Percentiles rank a stretch among this genome's conserved stretches.
These are phyloP conservation scores for Flaveria robusta DNA, from an alignment of 129 eudicot species.

Conservation along the genomic window DNA sequence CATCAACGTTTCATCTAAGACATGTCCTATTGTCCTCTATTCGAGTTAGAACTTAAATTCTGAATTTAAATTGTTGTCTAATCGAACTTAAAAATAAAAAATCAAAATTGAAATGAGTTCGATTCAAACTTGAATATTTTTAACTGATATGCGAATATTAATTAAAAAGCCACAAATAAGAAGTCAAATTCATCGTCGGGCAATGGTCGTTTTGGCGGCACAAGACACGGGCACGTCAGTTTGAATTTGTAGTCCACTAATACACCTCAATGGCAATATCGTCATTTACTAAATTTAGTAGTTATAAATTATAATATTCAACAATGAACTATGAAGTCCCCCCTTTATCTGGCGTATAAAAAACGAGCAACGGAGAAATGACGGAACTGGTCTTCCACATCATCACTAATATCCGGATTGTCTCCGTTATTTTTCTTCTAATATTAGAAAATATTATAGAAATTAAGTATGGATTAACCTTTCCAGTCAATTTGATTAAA, in stretches of 20 bases:
- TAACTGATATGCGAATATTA: background rate
- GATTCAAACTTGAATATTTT: too few species aligned
- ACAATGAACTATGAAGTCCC: background rate
- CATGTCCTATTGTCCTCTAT: too few species aligned
- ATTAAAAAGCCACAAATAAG: background rate
- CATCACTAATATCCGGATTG: slow-evolving; percentile 16
- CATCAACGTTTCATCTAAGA: too few species aligned
- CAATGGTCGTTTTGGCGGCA: slow-evolving; percentile 1
- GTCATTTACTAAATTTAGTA: slow-evolving; percentile 14
- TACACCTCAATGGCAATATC: slow-evolving; percentile 19
- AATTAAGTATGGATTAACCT: too few species aligned
- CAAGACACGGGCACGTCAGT: slow-evolving; percentile 21
- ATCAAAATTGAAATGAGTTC: too few species aligned
- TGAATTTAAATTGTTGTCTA: too few species aligned
- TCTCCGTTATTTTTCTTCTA: background rate
- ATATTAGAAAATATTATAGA: too few species aligned
- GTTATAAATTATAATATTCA: background rate
- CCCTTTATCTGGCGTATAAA: slow-evolving; percentile 14
- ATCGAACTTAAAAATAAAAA: too few species aligned
- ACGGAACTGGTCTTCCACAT: slow-evolving; percentile 28
- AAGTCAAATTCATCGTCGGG: slow-evolving; percentile 20
- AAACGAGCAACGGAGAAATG: background rate
- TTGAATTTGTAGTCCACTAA: slow-evolving; percentile 22
- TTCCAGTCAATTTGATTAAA: too few species aligned
- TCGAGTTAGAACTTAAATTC: too few species aligned